These are phyloP conservation scores for Gilbertella persicaria DNA, from an alignment of 371 early-diverging fungal genomes.

Conservation along the genomic window DNA sequence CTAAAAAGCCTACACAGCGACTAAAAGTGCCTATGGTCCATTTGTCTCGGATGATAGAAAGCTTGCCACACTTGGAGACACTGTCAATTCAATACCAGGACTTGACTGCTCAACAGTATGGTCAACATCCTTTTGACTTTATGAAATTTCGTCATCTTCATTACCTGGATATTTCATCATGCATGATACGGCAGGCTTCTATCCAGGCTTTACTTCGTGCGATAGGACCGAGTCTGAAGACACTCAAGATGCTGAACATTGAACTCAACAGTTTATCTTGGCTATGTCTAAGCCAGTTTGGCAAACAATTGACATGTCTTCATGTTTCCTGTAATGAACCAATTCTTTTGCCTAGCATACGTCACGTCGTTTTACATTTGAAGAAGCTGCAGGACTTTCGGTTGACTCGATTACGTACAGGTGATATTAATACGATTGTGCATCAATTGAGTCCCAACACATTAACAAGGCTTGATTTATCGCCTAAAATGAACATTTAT, in stretches of 20 bases:
- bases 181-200: conserved; percentile 24
- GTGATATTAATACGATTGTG: conserved; percentile 29
- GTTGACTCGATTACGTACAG: conserved; percentile 34
- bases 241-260: conserved; percentile 47
- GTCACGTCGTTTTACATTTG: conserved; percentile 19
- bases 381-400: conserved; percentile 32
- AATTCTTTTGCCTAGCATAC: conserved; percentile 14
- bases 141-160: conserved; percentile 14
- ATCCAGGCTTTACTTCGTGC: conserved; percentile 30
- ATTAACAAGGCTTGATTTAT: conserved; percentile 29
- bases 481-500: conserved; percentile 26
- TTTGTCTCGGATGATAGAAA: conserved; percentile 7
- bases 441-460: conserved; percentile 11
- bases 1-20: conserved; percentile 24
- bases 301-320: conserved; percentile 23
- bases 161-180: conserved; percentile 43
- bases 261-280: conserved; percentile 32
- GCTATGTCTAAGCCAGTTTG: conserved; percentile 25
- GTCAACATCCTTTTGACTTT: not conserved
- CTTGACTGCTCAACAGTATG: conserved; percentile 12
- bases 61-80: conserved; percentile 10
- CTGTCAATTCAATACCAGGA: conserved; percentile 41
- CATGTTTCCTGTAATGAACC: conserved; percentile 39
- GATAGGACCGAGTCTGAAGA: conserved; percentile 17
- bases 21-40: conserved; percentile 25